Conservation (phyloP, 2,329 filamentous ascomycete genomes). For the Malbranchea cinnamomea region DNA sequence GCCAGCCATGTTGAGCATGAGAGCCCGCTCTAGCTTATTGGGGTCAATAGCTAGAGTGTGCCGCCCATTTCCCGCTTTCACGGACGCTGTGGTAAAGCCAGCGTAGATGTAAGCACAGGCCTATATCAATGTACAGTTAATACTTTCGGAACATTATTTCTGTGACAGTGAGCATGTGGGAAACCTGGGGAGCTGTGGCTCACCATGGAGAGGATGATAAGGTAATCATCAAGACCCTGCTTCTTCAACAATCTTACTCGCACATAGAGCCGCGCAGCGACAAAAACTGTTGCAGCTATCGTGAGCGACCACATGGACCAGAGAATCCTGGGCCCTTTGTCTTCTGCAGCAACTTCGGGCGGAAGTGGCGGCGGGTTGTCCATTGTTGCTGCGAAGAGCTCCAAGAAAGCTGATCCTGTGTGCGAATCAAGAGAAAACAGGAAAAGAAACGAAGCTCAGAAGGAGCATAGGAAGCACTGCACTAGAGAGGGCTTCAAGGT, state of each 20-base stretch:
- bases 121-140: slow-evolving; percentile 11
- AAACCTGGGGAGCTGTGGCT: slow-evolving; percentile 5
- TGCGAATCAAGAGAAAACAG: too few relatives aligned
- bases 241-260: slow-evolving; percentile 18
- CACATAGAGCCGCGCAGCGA: slow-evolving; percentile 20
- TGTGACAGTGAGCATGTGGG: slow-evolving; percentile 2
- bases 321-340: slow-evolving; percentile 24
- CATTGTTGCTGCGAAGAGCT: too few relatives aligned
- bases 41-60: slow-evolving; percentile 17
- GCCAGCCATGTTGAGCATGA: slow-evolving; percentile 24
- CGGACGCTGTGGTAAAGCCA: slow-evolving; percentile 20
- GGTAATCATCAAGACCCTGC: slow-evolving; percentile 24
- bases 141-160: slow-evolving; percentile 5
- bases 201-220: slow-evolving; percentile 23
- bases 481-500: too few relatives aligned
- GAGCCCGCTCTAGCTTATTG: slow-evolving; percentile 18
- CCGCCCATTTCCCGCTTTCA: slow-evolving; percentile 26
- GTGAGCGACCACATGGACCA: slow-evolving; percentile 19
- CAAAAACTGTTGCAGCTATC: slow-evolving; percentile 18
- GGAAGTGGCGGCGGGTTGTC: too few relatives aligned
- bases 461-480: too few relatives aligned
- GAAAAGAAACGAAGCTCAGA: too few relatives aligned
- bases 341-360: too few relatives aligned
- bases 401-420: too few relatives aligned
- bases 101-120: slow-evolving; percentile 22